Conservation (phyloP, 768 basidiomycete genomes). For the Boletus insuetus region DNA sequence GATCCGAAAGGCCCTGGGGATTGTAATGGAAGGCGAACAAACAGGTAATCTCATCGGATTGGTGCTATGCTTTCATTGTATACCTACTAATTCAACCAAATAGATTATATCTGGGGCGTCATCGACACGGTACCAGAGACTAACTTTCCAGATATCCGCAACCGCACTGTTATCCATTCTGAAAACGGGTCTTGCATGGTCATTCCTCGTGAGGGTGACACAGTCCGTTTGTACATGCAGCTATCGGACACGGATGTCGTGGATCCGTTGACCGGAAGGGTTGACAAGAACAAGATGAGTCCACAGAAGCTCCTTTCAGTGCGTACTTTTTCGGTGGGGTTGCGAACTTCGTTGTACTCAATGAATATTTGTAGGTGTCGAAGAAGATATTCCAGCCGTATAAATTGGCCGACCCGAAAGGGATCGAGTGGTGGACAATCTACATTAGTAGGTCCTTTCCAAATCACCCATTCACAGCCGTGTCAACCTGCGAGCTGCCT, state of each 20-base stretch:
- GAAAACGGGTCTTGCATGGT: constrained; percentile 66
- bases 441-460: constrained; percentile 52
- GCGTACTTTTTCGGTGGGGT: constrained; percentile 1
- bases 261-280: constrained; percentile 44
- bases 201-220: constrained; percentile 70
- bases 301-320: constrained; percentile 56
- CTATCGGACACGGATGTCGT: constrained; percentile 48
- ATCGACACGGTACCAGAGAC: constrained; percentile 70
- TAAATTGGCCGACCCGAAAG: constrained; percentile 43
- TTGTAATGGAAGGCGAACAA: constrained; percentile 48
- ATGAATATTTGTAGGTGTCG: constrained; percentile 41
- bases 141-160: constrained; percentile 75
- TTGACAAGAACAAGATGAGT: constrained; percentile 51
- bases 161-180: constrained; percentile 64
- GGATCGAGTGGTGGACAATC: constrained; percentile 70
- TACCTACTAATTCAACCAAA: constrained; percentile 11
- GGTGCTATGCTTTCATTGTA: not conserved
- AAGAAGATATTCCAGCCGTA: constrained; percentile 58
- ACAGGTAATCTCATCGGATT: constrained; percentile 31
- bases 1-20: constrained; percentile 44
- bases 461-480: not conserved
- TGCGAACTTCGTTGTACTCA: not conserved
- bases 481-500: not conserved
- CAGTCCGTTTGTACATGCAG: constrained; percentile 70
- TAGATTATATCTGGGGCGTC: constrained; percentile 82